Evolutionary conservation across 192 early-diverging fungal species (phyloP).

Genomic region (Mortierella antarctica): DNA sequence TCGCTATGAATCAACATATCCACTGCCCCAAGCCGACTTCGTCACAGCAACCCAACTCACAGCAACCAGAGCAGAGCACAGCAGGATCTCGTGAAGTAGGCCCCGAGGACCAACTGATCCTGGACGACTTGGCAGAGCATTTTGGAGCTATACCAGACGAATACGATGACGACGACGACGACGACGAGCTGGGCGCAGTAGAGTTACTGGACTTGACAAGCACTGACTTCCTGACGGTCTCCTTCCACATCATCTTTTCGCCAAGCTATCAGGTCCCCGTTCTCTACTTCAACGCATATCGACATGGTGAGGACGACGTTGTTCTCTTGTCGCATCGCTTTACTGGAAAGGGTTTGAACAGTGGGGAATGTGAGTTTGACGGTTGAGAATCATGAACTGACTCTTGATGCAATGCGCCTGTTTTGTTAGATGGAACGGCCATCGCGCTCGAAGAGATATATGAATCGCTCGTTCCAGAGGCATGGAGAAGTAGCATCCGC

Average conservation of each 20-base stretch:
- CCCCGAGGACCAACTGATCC: slow-evolving; percentile 9
- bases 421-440: slow-evolving; percentile 40
- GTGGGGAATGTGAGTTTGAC: background rate
- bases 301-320: background rate
- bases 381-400: background rate
- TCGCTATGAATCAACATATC: slow-evolving; percentile 6
- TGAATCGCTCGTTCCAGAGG: slow-evolving; percentile 44
- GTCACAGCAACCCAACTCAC: no score
- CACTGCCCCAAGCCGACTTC: no score
- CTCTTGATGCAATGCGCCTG: background rate
- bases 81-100: background rate
- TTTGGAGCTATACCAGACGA: slow-evolving; percentile 10
- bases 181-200: background rate
- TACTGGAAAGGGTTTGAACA: no score
- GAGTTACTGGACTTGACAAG: background rate
- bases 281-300: slow-evolving; percentile 68
- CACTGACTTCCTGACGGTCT: slow-evolving; percentile 39
- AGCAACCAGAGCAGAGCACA: no score
- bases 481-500: slow-evolving; percentile 37
- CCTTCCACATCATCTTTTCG: slow-evolving; percentile 72
- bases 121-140: slow-evolving; percentile 25
- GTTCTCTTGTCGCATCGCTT: background rate
- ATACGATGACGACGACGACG: background rate
- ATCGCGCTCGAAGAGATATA: slow-evolving; percentile 59
- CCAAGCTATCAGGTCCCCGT: slow-evolving; percentile 69